Percentiles rank a stretch among this genome's conserved stretches.
Evolutionary conservation across 192 early-diverging fungal species (phyloP).

Genomic region (Coemansia guatemalensis): DNA sequence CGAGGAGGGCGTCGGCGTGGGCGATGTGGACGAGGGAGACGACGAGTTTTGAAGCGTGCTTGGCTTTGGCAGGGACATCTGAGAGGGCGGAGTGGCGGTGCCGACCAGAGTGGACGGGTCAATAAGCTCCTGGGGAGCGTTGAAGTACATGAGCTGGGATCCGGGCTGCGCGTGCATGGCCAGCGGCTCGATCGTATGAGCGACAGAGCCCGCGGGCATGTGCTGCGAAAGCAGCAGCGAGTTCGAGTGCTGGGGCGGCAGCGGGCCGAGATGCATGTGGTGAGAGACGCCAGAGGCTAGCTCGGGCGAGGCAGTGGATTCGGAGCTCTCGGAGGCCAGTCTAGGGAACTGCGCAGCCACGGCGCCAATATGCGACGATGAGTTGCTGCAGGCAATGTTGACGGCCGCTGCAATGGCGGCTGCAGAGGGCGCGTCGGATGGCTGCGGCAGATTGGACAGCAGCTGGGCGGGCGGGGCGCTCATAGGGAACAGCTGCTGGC

Average conservation of each 20-base stretch:
- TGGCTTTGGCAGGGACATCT: conserved; percentile 26
- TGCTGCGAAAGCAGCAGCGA: neutral
- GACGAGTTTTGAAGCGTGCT: conserved; percentile 22
- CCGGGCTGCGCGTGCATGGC: neutral
- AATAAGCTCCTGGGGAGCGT: conserved; percentile 26
- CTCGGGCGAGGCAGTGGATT: conserved; percentile 50
- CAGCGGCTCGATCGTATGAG: neutral
- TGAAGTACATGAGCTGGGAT: conserved; percentile 17
- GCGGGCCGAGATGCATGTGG: conserved; percentile 5
- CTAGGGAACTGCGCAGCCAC: conserved; percentile 31
- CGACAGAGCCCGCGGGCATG: neutral
- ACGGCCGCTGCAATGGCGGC: conserved; percentile 14
- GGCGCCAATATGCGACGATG: conserved; percentile 4
- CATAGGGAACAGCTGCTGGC: conserved; percentile 16
- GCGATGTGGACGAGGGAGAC: conserved; percentile 34
- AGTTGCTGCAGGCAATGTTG: conserved; percentile 11
- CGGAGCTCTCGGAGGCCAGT: conserved; percentile 37
- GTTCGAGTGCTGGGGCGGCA: neutral
- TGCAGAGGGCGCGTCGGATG: conserved; percentile 5
- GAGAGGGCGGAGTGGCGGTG: conserved; percentile 23
- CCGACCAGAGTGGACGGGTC: conserved; percentile 24
- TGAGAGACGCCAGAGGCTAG: conserved; percentile 20
- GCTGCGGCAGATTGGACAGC: conserved; percentile 12
- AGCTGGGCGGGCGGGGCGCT: conserved; percentile 4
- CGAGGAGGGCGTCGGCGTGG: conserved; percentile 40